phyloP scores from a whole-genome alignment of 441 rosid genomes.

The Gossypium davidsonii region DNA sequence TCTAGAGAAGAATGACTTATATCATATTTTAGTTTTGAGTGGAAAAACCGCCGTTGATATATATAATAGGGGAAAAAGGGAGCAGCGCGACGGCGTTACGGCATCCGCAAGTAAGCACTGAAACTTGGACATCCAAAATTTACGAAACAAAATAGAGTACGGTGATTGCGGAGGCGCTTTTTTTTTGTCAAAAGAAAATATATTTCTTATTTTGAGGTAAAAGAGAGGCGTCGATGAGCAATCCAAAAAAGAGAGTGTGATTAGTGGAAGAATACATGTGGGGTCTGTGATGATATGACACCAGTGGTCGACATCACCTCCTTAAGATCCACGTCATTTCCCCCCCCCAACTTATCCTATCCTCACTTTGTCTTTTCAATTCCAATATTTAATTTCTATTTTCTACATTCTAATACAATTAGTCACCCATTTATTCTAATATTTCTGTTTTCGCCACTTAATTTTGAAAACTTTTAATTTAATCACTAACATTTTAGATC shows the following conservation, averaged over 20 bases:
- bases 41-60: background rate
- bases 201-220: background rate
- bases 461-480: too few relatives aligned
- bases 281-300: background rate
- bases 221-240: background rate
- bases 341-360: conserved; percentile 24
- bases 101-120: background rate
- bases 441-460: too few relatives aligned
- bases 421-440: too few relatives aligned
- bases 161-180: conserved; percentile 33
- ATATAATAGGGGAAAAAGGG: background rate
- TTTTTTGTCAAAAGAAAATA: background rate
- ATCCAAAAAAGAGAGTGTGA: background rate
- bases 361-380: background rate
- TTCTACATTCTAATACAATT: too few relatives aligned
- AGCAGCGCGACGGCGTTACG: background rate
- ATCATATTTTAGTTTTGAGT: background rate
- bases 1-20: too few relatives aligned
- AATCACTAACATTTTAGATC: too few relatives aligned
- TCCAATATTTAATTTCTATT: too few relatives aligned
- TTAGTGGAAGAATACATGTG: background rate
- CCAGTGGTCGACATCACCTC: background rate
- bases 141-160: conserved; percentile 24
- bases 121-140: background rate
- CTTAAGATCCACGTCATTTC: conserved; percentile 20